These are phyloP conservation scores for Penicillium simplicissimum DNA, from an alignment of 495 filamentous ascomycete species.

Conservation along the genomic window DNA sequence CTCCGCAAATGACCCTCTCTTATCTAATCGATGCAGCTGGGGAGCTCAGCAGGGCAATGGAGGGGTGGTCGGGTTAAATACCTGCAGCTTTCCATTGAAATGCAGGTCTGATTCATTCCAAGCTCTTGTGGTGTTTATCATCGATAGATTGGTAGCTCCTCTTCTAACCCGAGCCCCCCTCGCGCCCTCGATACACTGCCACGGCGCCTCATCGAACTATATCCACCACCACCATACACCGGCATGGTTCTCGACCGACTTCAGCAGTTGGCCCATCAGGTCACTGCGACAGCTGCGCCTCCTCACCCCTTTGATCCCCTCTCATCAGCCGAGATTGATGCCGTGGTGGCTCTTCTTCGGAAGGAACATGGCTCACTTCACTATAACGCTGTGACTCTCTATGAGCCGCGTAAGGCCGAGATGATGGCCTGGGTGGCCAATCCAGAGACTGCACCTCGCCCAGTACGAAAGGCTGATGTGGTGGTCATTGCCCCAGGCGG, in stretches of 20 bases:
- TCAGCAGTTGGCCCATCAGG: constrained; percentile 65
- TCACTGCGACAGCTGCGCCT: constrained; percentile 54
- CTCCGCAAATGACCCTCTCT: constrained; percentile 19
- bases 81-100: background rate
- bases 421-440: constrained; percentile 81
- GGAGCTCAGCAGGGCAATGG: background rate
- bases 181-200: background rate
- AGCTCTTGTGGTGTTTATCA: background rate
- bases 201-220: background rate
- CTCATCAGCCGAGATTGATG: constrained; percentile 72
- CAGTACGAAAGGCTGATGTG: constrained; percentile 75
- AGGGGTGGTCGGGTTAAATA: constrained; percentile 5
- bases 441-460: constrained; percentile 60
- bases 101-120: background rate
- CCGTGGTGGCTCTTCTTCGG: constrained; percentile 66
- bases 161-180: background rate
- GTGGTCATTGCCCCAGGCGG: constrained; percentile 81
- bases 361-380: constrained; percentile 69
- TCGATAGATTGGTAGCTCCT: background rate
- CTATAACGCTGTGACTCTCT: constrained; percentile 89
- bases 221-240: background rate
- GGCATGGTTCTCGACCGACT: constrained; percentile 68
- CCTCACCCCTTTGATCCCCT: constrained; percentile 89
- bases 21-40: constrained; percentile 19
- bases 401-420: constrained; percentile 83